Evolutionary conservation across 768 basidiomycete species (phyloP).

Genomic region (Boletus eberwhitei): DNA sequence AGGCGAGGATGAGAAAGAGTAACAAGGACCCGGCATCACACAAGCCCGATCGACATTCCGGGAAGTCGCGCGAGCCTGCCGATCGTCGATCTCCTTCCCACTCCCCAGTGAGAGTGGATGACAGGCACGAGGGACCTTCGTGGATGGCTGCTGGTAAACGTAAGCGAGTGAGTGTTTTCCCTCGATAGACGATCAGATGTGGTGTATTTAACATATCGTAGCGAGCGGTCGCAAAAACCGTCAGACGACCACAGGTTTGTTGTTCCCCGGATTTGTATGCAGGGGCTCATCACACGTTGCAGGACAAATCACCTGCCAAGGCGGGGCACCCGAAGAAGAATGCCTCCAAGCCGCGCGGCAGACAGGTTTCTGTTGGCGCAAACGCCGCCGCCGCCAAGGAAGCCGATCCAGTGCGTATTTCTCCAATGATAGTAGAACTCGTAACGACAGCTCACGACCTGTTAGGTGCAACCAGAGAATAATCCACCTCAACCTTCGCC

Average conservation of each 20-base stretch:
- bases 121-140: not conserved
- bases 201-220: not conserved
- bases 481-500: not conserved
- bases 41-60: not conserved
- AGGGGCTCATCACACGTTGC: not conserved
- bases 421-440: not conserved
- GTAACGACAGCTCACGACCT: not conserved
- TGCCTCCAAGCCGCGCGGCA: too few relatives aligned
- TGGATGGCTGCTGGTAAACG: not conserved
- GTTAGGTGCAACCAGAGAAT: not conserved
- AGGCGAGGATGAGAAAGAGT: not conserved
- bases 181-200: not conserved
- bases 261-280: not conserved
- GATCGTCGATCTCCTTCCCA: not conserved
- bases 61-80: too few relatives aligned
- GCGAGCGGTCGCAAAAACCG: not conserved
- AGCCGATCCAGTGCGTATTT: not conserved
- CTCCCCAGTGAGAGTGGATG: not conserved
- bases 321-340: not conserved
- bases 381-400: too few relatives aligned
- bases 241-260: too few relatives aligned
- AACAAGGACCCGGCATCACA: not conserved
- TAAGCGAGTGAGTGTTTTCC: not conserved
- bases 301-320: not conserved
- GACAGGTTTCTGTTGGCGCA: not conserved